These are phyloP conservation scores for Nemania sp. DNA, from an alignment of 2,329 filamentous ascomycete genomes.

Conservation along the genomic window DNA sequence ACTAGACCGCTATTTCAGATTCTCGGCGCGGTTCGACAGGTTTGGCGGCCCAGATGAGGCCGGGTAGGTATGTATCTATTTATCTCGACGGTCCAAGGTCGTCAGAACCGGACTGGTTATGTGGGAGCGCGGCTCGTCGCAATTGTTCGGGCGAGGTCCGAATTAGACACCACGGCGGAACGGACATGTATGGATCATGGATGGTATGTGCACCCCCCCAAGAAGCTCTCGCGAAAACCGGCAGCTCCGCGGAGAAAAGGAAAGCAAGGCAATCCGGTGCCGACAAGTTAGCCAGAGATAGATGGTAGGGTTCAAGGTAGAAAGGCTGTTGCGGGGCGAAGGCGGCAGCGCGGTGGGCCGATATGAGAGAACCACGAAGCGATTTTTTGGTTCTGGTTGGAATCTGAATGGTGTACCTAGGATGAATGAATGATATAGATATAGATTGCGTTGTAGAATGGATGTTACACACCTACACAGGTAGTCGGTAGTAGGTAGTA, in stretches of 20 bases:
- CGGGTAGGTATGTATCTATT: no score
- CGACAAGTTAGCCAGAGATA: background rate
- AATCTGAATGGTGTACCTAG: slow-evolving; percentile 1
- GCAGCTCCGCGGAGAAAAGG: background rate
- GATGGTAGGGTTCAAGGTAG: background rate
- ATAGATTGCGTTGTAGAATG: no score
- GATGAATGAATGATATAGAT: no score
- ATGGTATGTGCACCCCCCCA: background rate
- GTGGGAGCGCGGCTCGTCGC: background rate
- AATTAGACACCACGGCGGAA: background rate
- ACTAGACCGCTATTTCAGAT: background rate
- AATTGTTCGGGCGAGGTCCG: background rate
- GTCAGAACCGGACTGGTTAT: background rate
- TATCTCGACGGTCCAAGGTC: background rate
- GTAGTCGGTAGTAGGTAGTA: no score
- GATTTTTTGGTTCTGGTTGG: background rate
- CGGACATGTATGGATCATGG: background rate
- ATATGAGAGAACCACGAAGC: background rate
- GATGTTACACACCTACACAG: no score
- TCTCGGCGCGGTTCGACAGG: background rate
- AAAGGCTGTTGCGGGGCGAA: background rate
- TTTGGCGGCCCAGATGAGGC: background rate
- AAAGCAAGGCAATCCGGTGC: slow-evolving; percentile 6
- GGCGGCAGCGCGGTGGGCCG: background rate
- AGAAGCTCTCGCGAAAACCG: no score